phyloP scores from a whole-genome alignment of 306 rosid genomes.

The Medicago lupulina region DNA sequence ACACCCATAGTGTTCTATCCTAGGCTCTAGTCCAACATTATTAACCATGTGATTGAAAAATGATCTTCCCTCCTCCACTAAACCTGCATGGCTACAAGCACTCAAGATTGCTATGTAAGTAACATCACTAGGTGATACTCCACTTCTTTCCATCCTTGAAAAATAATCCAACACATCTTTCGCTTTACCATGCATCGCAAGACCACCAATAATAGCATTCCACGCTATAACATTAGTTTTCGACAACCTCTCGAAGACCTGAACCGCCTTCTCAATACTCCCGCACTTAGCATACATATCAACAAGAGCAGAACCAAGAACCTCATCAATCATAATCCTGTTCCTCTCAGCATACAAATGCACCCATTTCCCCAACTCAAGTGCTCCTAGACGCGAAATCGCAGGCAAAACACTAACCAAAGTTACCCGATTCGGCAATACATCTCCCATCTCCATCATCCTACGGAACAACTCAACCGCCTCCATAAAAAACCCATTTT shows the following conservation, averaged over 20 bases:
- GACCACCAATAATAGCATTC: conserved; percentile 68
- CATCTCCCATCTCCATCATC: conserved; percentile 64
- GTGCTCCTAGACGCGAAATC: conserved; percentile 70
- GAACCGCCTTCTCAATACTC: conserved; percentile 77
- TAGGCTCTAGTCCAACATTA: conserved; percentile 58
- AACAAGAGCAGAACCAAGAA: conserved; percentile 77
- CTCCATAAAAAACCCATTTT: conserved; percentile 64
- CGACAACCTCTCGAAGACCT: conserved; percentile 67
- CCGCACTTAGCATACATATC: conserved; percentile 85
- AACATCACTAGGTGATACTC: conserved; percentile 72
- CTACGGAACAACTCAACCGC: conserved; percentile 62
- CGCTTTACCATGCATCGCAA: conserved; percentile 77
- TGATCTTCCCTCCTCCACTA: conserved; percentile 63
- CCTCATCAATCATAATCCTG: conserved; percentile 55
- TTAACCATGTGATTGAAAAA: conserved; percentile 68
- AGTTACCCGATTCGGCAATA: conserved; percentile 71
- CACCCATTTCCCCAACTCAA: conserved; percentile 79
- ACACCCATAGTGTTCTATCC: conserved; percentile 82
- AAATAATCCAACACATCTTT: conserved; percentile 54
- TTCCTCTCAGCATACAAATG: conserved; percentile 72
- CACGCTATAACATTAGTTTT: conserved; percentile 69
- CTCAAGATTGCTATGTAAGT: conserved; percentile 64
- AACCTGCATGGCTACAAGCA: conserved; percentile 85
- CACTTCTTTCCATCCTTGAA: conserved; percentile 57
- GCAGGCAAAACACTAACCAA: conserved; percentile 74